phyloP scores from a whole-genome alignment of 2,329 filamentous ascomycete genomes.

The Cryphonectria nitschkei region DNA sequence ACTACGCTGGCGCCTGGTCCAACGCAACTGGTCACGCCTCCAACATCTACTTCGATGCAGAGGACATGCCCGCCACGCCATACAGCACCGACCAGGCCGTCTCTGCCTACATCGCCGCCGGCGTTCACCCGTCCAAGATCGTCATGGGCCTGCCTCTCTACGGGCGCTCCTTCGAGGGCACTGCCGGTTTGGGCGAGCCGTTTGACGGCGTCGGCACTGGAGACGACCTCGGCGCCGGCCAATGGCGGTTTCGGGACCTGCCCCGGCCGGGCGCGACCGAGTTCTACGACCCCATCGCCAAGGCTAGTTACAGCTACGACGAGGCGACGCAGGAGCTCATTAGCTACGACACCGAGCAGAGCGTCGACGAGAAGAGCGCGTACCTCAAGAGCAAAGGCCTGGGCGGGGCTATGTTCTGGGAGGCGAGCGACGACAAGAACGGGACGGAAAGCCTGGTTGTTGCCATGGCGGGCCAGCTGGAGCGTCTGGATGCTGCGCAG shows the following conservation, averaged over 20 bases:
- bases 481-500: slow-evolving; percentile 50
- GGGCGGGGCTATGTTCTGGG: slow-evolving; percentile 85
- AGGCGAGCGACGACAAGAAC: slow-evolving; percentile 68
- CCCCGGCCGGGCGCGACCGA: slow-evolving; percentile 63
- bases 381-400: slow-evolving; percentile 66
- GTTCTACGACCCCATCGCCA: slow-evolving; percentile 57
- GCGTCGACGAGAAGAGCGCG: slow-evolving; percentile 62
- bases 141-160: slow-evolving; percentile 79
- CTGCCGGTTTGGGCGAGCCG: slow-evolving; percentile 65
- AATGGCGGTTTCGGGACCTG: slow-evolving; percentile 76
- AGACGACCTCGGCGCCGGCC: slow-evolving; percentile 47
- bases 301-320: slow-evolving; percentile 76
- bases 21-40: slow-evolving; percentile 64
- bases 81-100: slow-evolving; percentile 71
- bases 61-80: slow-evolving; percentile 62
- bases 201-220: slow-evolving; percentile 68
- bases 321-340: slow-evolving; percentile 62
- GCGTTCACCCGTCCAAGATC: slow-evolving; percentile 67
- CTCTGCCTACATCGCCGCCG: slow-evolving; percentile 61
- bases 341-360: slow-evolving; percentile 67
- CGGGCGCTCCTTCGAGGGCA: slow-evolving; percentile 73
- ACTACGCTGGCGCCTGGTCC: slow-evolving; percentile 71
- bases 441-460: slow-evolving; percentile 61
- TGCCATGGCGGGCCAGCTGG: slow-evolving; percentile 51
- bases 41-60: slow-evolving; percentile 63